Percentiles rank a stretch among this genome's conserved stretches.
Evolutionary conservation across 208 protist species (phyloP).

Genomic region (Trypanosoma boissoni): DNA sequence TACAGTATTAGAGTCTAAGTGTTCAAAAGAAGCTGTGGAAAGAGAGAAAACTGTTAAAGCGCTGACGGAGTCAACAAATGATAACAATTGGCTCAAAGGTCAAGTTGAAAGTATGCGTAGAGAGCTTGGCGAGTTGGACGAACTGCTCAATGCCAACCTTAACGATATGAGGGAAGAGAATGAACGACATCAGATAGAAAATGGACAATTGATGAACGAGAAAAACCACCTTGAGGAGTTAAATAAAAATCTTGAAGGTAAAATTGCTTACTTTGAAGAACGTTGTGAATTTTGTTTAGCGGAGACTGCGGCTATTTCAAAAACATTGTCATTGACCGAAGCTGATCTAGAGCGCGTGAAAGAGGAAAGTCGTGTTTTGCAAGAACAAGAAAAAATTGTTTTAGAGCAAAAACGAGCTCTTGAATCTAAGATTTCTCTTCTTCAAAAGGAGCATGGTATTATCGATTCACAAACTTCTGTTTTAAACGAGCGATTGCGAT

Average conservation of each 20-base stretch:
- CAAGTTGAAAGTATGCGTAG: conserved; percentile 67
- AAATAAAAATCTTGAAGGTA: conserved; percentile 12
- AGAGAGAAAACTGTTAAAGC: conserved; percentile 7
- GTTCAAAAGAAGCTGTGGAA: neutral
- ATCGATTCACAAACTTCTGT: conserved; percentile 7
- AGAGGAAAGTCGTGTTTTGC: conserved; percentile 10
- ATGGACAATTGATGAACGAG: conserved; percentile 31
- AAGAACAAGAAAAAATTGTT: conserved; percentile 13
- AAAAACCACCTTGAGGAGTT: conserved; percentile 22
- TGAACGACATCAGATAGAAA: conserved; percentile 44
- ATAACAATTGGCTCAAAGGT: conserved; percentile 62
- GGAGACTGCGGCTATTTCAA: conserved; percentile 45
- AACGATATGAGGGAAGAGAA: conserved; percentile 77
- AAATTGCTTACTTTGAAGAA: conserved; percentile 15
- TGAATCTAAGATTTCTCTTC: conserved; percentile 10
- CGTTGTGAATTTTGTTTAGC: conserved; percentile 9
- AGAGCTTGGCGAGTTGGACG: conserved; percentile 73
- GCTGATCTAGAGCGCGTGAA: conserved; percentile 37
- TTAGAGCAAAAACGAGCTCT: conserved; percentile 11
- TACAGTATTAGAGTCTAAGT: conserved; percentile 4
- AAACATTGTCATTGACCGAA: conserved; percentile 55
- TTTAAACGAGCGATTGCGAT: conserved; percentile 23
- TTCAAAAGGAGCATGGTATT: conserved; percentile 19
- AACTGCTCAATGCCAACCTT: conserved; percentile 63
- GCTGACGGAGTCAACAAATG: conserved; percentile 20